These are phyloP conservation scores for Dictyophora rubrovolvata DNA, from an alignment of 768 basidiomycete species.

Conservation along the genomic window DNA sequence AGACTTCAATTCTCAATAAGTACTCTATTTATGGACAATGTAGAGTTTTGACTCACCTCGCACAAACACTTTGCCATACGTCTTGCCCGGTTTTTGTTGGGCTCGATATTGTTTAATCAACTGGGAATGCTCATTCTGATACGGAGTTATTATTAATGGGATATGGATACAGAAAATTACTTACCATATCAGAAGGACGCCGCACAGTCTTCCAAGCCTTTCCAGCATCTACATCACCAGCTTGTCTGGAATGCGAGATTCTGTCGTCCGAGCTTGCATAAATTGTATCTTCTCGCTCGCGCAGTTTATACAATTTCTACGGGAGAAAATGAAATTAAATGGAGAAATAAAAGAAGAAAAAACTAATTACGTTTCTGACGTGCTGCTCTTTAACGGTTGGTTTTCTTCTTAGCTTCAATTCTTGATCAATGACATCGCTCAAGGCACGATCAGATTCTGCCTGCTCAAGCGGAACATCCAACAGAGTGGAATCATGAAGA, in stretches of 20 bases:
- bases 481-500: slow-evolving; percentile 22
- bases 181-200: slow-evolving; percentile 89
- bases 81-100: slow-evolving; percentile 68
- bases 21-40: not conserved
- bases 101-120: slow-evolving; percentile 76
- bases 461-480: slow-evolving; percentile 25
- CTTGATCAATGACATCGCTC: slow-evolving; percentile 62
- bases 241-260: slow-evolving; percentile 57
- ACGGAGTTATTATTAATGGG: slow-evolving; percentile 6
- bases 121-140: slow-evolving; percentile 86
- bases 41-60: slow-evolving; percentile 45
- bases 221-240: slow-evolving; percentile 76
- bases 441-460: slow-evolving; percentile 44
- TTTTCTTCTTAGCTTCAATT: slow-evolving; percentile 36
- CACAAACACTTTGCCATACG: slow-evolving; percentile 89
- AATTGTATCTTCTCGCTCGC: slow-evolving; percentile 65
- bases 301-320: slow-evolving; percentile 68
- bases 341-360: not conserved
- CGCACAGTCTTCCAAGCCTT: slow-evolving; percentile 80
- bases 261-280: slow-evolving; percentile 63
- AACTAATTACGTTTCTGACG: not conserved
- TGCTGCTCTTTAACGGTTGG: slow-evolving; percentile 6
- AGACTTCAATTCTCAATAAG: slow-evolving; percentile 38
- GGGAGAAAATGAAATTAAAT: slow-evolving; percentile 9
- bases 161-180: slow-evolving; percentile 13